Base-by-base conservation (phyloP, 768 basidiomycete species). In the Rhodotorula paludigena region DNA sequence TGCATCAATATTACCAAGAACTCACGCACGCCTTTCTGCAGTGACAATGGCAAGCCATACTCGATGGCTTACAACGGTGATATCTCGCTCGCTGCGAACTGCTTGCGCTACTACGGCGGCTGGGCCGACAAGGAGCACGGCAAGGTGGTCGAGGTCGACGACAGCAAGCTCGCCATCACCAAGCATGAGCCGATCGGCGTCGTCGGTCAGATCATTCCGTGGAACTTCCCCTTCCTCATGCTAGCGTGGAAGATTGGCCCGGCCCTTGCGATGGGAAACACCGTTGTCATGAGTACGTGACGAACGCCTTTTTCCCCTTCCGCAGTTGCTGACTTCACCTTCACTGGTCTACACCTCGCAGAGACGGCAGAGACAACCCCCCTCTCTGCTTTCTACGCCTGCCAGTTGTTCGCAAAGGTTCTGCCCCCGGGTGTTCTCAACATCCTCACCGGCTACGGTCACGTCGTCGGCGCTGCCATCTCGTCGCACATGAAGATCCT, bases 121-220 rank as follows among this genome's bases (percentile, higher is more conserved):
- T 89, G 89, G 86, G 89, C 90, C 28, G 92, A 92, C 81, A 94
- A 93, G 80, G 79, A 87, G 59, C 80, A 82, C 10, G 89, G 89
- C 9, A 63, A 61, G 58, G 28, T 85, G 14, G 85, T 90, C 76
- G 89, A 91, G 66, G 80, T 79, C 57, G 84, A 86, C 82, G 54
- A 77, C 52, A 74, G 74, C 68, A 86, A 86, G 77, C 80, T 89
- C 60, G 83, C 83, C 16, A 88, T 87, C 77, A 87, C 86, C 3
- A 78, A 86, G 23, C 85, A 86, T 73, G 87, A 88, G 76, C 87
- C 87, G 0, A 82, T 81, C 63, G 84, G 84, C 33, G 74, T 74
- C 30, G 71, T 74, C 54, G 72, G 81, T 79, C 54, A 80, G 12
- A 53, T 53, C 52, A 53, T 53, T 33, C 35, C 52, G 21, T 53